Percentiles rank a stretch among this genome's conserved stretches.
phyloP scores from a whole-genome alignment of 345 rosid genomes.

The Melaleuca quinquenervia region DNA sequence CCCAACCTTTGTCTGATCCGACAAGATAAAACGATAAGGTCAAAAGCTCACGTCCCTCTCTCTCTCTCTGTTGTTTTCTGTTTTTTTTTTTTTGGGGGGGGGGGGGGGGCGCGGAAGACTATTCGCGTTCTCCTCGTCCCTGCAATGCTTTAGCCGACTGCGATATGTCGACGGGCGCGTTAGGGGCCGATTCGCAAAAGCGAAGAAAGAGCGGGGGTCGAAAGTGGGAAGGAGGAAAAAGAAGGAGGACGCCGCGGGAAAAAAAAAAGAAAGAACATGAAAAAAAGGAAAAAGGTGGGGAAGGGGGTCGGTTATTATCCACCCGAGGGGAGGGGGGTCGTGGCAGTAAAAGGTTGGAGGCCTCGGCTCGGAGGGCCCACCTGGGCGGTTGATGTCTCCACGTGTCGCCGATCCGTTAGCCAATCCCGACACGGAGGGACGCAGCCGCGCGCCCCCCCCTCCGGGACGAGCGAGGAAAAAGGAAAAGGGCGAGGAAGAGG shows the following conservation, averaged over 20 bases:
- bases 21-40: conserved; percentile 27
- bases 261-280: neutral
- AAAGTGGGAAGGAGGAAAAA: neutral
- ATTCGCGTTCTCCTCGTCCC: neutral
- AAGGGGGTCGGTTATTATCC: conserved; percentile 16
- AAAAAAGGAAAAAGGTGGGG: neutral
- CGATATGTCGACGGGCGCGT: neutral
- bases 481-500: too few species aligned
- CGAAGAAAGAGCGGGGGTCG: neutral
- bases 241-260: neutral
- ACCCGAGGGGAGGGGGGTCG: neutral
- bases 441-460: too few species aligned
- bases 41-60: neutral
- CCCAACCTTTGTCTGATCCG: conserved; percentile 3
- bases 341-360: conserved; percentile 24
- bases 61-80: neutral
- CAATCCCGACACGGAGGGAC: neutral
- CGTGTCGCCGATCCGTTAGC: conserved; percentile 17
- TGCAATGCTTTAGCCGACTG: neutral
- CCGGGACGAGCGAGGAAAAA: too few species aligned
- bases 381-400: neutral
- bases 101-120: neutral
- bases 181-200: neutral
- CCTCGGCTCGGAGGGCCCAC: neutral
- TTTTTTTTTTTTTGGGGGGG: neutral